phyloP scores from a whole-genome alignment of 2,329 filamentous ascomycete genomes.

The Neobulgaria alba region DNA sequence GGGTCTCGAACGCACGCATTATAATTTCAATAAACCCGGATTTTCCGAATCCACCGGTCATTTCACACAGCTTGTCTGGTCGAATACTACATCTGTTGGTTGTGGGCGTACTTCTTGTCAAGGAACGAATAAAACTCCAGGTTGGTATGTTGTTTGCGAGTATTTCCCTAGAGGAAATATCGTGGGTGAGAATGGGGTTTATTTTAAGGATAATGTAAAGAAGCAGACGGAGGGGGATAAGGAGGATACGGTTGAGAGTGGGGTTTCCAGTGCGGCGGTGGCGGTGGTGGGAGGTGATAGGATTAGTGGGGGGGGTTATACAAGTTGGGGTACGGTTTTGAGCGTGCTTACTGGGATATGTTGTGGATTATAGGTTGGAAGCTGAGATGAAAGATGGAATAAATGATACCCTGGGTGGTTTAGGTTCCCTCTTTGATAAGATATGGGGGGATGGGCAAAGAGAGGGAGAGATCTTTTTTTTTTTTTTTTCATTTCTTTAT shows the following conservation, averaged over 20 bases:
- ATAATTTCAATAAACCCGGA: conserved; percentile 47
- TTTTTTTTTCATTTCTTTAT: no score
- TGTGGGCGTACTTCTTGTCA: conserved; percentile 39
- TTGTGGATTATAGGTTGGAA: no score
- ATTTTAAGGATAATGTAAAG: conserved; percentile 32
- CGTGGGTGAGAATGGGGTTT: conserved; percentile 39
- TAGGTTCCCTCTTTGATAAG: no score
- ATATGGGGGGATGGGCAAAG: no score
- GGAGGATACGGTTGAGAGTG: conserved; percentile 22
- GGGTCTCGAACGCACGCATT: conserved; percentile 51
- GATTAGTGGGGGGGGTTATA: no score
- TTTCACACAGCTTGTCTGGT: conserved; percentile 69
- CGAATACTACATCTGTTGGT: conserved; percentile 49
- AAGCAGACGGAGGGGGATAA: conserved; percentile 15
- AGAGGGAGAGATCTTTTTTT: no score
- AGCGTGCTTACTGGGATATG: no score
- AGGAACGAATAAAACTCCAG: conserved; percentile 32
- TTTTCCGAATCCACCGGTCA: conserved; percentile 57
- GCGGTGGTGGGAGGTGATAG: background rate
- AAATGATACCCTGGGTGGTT: no score
- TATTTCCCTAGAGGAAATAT: conserved; percentile 63
- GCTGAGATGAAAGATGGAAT: no score
- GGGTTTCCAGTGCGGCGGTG: conserved; percentile 8
- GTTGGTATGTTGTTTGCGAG: conserved; percentile 63
- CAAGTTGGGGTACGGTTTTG: no score